These are phyloP conservation scores for Rubroshorea leprosula DNA, from an alignment of 345 rosid genomes.

Conservation along the genomic window DNA sequence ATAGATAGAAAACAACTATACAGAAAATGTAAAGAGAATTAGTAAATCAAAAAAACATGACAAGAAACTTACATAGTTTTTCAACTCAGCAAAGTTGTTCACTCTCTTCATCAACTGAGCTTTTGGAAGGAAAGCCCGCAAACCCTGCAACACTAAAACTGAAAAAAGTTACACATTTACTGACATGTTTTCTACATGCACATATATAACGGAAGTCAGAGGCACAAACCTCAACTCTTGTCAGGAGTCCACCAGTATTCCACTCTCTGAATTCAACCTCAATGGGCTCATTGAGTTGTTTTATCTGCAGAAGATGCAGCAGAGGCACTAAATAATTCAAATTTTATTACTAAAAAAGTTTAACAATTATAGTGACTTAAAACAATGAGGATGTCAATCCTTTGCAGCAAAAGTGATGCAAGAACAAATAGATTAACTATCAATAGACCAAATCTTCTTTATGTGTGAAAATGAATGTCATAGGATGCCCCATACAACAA, in stretches of 20 bases:
- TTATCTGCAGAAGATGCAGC: conserved; percentile 44
- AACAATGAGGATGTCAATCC: background rate
- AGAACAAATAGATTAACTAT: background rate
- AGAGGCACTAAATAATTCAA: conserved; percentile 11
- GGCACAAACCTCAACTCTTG: conserved; percentile 70
- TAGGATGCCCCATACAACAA: conserved; percentile 3
- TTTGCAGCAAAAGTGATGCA: conserved; percentile 1
- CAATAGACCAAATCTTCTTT: background rate
- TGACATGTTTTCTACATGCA: background rate
- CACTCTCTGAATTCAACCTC: conserved; percentile 79
- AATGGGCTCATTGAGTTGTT: conserved; percentile 71
- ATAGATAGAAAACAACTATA: background rate
- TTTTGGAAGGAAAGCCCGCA: conserved; percentile 85
- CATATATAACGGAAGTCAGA: conserved; percentile 2
- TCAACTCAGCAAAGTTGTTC: conserved; percentile 75
- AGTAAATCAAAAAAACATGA: background rate
- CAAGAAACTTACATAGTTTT: conserved; percentile 64
- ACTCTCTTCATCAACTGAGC: conserved; percentile 66
- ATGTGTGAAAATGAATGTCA: background rate
- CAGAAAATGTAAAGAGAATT: too few relatives aligned
- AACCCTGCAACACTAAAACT: conserved; percentile 48
- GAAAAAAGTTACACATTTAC: conserved; percentile 3
- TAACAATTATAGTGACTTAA: background rate
- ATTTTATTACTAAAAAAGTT: conserved; percentile 10
- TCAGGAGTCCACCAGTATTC: conserved; percentile 87